Evolutionary conservation across 176 grass and related monocot species (phyloP).

Genomic region (Dactylis glomerata): DNA sequence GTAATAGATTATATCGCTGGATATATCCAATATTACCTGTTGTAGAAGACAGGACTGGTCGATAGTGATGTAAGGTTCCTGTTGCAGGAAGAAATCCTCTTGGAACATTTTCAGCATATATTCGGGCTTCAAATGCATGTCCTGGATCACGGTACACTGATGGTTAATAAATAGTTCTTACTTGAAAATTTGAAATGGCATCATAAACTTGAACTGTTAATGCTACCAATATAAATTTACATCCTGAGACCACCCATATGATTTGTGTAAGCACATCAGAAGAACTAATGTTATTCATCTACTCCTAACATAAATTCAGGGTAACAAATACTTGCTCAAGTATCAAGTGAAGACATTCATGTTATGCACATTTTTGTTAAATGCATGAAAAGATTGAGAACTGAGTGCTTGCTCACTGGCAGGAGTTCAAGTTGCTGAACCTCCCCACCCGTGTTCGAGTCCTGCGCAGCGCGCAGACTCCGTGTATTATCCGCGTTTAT

Average conservation of each 20-base stretch:
- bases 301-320: not conserved
- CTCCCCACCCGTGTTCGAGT: too few relatives aligned
- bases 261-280: not conserved
- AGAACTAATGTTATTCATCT: not conserved
- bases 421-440: too few relatives aligned
- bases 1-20: not conserved
- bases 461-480: too few relatives aligned
- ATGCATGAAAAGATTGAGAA: not conserved
- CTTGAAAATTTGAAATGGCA: not conserved
- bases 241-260: not conserved
- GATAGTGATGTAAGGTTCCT: constrained; percentile 86
- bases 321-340: not conserved
- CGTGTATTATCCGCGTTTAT: too few relatives aligned
- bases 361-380: not conserved
- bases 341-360: not conserved
- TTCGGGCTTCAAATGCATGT: constrained; percentile 94
- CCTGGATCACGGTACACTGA: constrained; percentile 41
- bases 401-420: too few relatives aligned
- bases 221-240: not conserved
- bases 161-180: constrained; percentile 23
- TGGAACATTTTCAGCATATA: constrained; percentile 98
- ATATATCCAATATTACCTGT: constrained; percentile 46
- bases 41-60: constrained; percentile 49
- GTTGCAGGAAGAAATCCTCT: constrained; percentile 95
- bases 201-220: not conserved